A percentile compares a stretch with the other conserved stretches of the same genome.
These are phyloP conservation scores for Populus simonii DNA, from an alignment of 345 rosid genomes.

Conservation along the genomic window DNA sequence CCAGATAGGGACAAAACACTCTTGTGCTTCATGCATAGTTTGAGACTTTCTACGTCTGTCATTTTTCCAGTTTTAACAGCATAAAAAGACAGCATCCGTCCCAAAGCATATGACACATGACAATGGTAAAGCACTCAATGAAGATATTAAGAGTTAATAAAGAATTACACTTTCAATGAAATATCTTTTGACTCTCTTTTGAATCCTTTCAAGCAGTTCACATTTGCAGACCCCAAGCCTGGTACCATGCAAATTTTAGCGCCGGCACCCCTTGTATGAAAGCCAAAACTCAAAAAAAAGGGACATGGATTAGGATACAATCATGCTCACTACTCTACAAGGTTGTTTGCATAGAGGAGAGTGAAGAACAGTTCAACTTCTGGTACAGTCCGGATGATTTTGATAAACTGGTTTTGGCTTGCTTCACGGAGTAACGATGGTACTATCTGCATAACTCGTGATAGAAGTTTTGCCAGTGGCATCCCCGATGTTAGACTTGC, in stretches of 20 bases:
- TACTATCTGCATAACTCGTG: constrained; percentile 61
- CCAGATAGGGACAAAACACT: background rate
- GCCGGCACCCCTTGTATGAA: constrained; percentile 13
- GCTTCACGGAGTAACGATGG: constrained; percentile 55
- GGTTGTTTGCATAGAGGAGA: constrained; percentile 64
- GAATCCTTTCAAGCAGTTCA: constrained; percentile 4
- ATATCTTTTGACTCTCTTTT: background rate
- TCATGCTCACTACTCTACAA: constrained; percentile 22
- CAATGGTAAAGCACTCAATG: too few species aligned
- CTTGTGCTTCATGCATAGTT: background rate
- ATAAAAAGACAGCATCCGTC: background rate
- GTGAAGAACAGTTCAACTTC: constrained; percentile 85
- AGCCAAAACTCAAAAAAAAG: constrained; percentile 4
- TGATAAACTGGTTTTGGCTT: constrained; percentile 57
- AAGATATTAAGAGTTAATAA: background rate
- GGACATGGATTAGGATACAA: constrained; percentile 17
- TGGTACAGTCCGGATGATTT: constrained; percentile 45
- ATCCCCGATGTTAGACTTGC: constrained; percentile 43
- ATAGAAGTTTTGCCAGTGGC: constrained; percentile 74
- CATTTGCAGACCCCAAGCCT: constrained; percentile 8
- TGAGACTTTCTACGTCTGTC: background rate
- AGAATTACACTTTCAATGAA: constrained; percentile 20
- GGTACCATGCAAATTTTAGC: constrained; percentile 16
- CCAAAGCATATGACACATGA: background rate
- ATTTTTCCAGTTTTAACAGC: background rate